A percentile compares a stretch with the other conserved stretches of the same genome.
Conservation (phyloP, 176 grass and related monocot species). For the Bothriochloa decipiens region DNA sequence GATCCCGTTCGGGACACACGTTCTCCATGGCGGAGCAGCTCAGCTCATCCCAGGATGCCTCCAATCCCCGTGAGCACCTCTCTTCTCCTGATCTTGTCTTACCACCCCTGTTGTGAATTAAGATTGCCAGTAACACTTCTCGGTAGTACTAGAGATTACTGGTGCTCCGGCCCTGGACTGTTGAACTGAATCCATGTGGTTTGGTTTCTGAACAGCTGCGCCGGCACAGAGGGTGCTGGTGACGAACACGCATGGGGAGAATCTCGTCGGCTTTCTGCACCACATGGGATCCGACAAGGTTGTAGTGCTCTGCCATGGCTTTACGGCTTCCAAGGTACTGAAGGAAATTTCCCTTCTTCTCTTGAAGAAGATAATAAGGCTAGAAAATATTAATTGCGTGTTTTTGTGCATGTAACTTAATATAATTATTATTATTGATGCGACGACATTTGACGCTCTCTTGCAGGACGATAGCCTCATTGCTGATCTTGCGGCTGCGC, state of each 20-base stretch:
- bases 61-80: slow-evolving; percentile 1
- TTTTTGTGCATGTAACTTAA: neutral
- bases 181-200: slow-evolving; percentile 29
- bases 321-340: slow-evolving; percentile 69
- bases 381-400: neutral
- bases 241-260: slow-evolving; percentile 77
- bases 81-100: neutral
- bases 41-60: neutral
- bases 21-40: slow-evolving; percentile 10
- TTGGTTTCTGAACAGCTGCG: slow-evolving; percentile 38
- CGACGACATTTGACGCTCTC: neutral
- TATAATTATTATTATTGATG: neutral
- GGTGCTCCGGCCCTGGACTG: neutral
- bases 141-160: neutral
- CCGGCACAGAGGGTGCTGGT: slow-evolving; percentile 54
- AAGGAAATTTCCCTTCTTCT: neutral
- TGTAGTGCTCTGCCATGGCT: slow-evolving; percentile 86
- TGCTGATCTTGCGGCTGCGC: slow-evolving; percentile 60
- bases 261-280: slow-evolving; percentile 70
- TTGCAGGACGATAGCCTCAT: slow-evolving; percentile 61
- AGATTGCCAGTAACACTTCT: neutral
- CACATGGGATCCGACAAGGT: slow-evolving; percentile 65
- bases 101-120: neutral
- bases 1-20: neutral
- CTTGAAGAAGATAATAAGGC: neutral